Conservation (phyloP, 2,329 filamentous ascomycete species). For the Massarina eburnea region DNA sequence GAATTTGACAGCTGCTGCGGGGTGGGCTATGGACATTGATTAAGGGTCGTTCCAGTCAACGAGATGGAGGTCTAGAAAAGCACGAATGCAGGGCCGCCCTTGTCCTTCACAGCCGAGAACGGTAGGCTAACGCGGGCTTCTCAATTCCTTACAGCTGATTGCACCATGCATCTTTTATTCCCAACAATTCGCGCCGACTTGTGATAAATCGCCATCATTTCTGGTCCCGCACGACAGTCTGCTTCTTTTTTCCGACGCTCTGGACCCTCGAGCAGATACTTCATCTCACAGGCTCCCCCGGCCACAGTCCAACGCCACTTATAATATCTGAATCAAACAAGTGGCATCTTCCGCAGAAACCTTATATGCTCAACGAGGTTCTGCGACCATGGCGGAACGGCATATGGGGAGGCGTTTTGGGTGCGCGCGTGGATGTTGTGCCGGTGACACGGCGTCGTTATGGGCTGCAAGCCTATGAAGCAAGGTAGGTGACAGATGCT, state of each 20-base stretch:
- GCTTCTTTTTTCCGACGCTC: not conserved
- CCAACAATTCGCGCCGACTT: not conserved
- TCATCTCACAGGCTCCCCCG: too few species aligned
- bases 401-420: not conserved
- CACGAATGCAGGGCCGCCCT: slow-evolving; percentile 8
- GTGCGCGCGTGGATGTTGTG: not conserved
- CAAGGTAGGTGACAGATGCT: not conserved
- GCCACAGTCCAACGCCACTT: too few species aligned
- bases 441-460: not conserved
- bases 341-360: not conserved
- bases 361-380: not conserved
- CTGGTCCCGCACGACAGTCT: not conserved
- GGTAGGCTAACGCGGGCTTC: slow-evolving; percentile 11
- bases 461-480: not conserved
- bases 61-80: slow-evolving; percentile 4
- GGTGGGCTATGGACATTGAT: slow-evolving; percentile 4
- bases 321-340: not conserved
- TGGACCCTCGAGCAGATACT: not conserved
- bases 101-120: slow-evolving; percentile 13
- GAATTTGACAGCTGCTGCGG: slow-evolving; percentile 8
- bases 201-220: not conserved
- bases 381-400: too few species aligned
- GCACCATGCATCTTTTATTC: slow-evolving; percentile 1
- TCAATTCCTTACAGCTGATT: slow-evolving; percentile 15
- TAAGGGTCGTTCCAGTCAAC: slow-evolving; percentile 8